Evolutionary conservation across 345 rosid species (phyloP).

Genomic region (Melastoma malabathricum): DNA sequence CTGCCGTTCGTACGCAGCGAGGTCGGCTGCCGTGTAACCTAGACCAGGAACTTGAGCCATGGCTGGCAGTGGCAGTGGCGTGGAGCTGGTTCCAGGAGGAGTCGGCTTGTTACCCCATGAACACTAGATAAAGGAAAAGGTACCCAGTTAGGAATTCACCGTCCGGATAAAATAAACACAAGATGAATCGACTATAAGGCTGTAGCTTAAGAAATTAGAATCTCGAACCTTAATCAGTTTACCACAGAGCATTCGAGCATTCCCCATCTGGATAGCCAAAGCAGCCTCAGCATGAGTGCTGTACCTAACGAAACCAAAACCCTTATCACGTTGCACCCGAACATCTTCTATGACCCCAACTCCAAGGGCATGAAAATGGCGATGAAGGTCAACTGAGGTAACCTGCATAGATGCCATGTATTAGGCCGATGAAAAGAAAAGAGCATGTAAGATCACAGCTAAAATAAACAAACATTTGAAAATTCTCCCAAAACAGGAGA

Average conservation of each 20-base stretch:
- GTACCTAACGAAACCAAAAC: slow-evolving; percentile 89
- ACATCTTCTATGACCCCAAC: slow-evolving; percentile 85
- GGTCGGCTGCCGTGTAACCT: slow-evolving; percentile 27
- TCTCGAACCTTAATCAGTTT: slow-evolving; percentile 60
- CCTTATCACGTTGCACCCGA: slow-evolving; percentile 80
- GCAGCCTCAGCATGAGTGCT: slow-evolving; percentile 73
- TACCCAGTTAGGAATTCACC: not conserved
- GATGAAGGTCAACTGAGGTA: slow-evolving; percentile 57
- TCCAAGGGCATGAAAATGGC: slow-evolving; percentile 59
- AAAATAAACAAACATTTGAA: no score
- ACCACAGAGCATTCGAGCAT: slow-evolving; percentile 50
- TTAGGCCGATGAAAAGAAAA: not conserved
- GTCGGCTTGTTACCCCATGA: slow-evolving; percentile 97
- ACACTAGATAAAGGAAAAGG: slow-evolving; percentile 30
- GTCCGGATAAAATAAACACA: no score
- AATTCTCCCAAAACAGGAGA: not conserved
- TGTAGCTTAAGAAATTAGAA: not conserved
- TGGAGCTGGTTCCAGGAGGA: slow-evolving; percentile 66
- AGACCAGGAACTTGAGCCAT: slow-evolving; percentile 39
- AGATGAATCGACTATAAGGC: no score
- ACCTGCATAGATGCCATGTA: slow-evolving; percentile 26
- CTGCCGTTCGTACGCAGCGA: slow-evolving; percentile 58
- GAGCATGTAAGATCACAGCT: not conserved
- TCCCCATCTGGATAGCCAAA: slow-evolving; percentile 81
- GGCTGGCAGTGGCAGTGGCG: slow-evolving; percentile 72